phyloP scores from a whole-genome alignment of 148 eudicot genomes.

The Nepenthes mirabilis region DNA sequence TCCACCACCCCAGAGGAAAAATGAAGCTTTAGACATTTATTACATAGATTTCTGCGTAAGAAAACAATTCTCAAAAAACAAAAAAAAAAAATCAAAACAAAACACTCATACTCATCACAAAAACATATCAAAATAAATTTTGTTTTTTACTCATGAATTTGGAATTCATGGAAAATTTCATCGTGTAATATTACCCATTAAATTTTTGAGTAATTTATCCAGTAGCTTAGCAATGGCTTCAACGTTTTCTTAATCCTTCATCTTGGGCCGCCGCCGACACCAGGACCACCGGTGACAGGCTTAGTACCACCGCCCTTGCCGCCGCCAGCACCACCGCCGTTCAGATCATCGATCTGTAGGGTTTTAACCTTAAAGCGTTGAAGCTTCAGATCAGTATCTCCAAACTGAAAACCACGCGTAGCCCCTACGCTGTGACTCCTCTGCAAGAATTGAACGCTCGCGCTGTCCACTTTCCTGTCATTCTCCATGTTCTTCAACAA shows the following conservation, averaged over 20 bases:
- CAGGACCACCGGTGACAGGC: not conserved
- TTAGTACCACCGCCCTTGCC: not conserved
- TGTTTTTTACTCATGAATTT: too few relatives aligned
- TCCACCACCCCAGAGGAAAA: not conserved
- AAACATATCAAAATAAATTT: too few relatives aligned
- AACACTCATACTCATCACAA: too few relatives aligned
- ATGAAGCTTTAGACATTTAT: too few relatives aligned
- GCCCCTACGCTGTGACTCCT: constrained; percentile 2
- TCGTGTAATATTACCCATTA: too few relatives aligned
- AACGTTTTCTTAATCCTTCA: not conserved
- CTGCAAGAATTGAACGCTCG: not conserved
- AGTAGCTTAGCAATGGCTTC: too few relatives aligned
- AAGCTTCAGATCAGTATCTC: not conserved
- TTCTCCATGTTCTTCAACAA: constrained; percentile 2
- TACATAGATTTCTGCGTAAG: too few relatives aligned
- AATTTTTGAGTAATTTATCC: too few relatives aligned
- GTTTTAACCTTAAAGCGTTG: constrained; percentile 6
- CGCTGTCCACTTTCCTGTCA: not conserved
- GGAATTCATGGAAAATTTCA: too few relatives aligned
- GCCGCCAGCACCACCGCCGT: not conserved
- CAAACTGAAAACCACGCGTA: not conserved
- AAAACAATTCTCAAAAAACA: too few relatives aligned
- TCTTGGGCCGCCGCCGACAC: not conserved
- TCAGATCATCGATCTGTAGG: not conserved
- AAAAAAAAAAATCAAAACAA: too few relatives aligned